Base-by-base conservation (phyloP, 1,284 basidiomycete genomes). In the Cerioporus squamosus region DNA sequence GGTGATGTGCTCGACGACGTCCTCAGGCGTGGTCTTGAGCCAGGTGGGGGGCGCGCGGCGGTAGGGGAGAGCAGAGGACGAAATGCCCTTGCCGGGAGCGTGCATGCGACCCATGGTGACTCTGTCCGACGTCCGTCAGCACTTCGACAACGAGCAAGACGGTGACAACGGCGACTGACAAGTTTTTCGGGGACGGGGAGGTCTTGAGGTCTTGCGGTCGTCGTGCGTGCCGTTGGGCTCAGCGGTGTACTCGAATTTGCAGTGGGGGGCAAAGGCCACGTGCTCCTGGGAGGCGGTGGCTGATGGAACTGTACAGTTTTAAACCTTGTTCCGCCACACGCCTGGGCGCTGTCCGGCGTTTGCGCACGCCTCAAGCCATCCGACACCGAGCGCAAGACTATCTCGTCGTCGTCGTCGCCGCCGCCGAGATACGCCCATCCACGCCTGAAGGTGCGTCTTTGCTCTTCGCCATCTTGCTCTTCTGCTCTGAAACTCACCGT, bases 71-170 rank as follows among this genome's bases (percentile, higher is more conserved):
- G 97, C 96, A 74, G 96, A 98, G 81, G 93, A 94, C 81, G 93
- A 93, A 84, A 97, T 96, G 85, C 94, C 95, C 93, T 98, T 97
- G 82, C 94, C 93, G 79, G 93, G 93, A 87, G 93, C 93, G 86
- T 97, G 94, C 93, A 96, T 94, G 76, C 93, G 91, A 92, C 91
- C 90, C 89, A 92, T 92, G 79, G 68, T 75, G 79, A 68, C 59
- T 79, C 77, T 80, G 43, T 17, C 20, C 23, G 33, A 43, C 38
- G 42, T 48, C 14, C 12, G 42, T 70, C 62, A 69, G 66, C 59
- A 57, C 24, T 39, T 15, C 60, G 49, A 45, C 64, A 55, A 24
- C 26, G 42, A 3, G 22, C 12, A 33, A 31, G 2, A 12, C 23
- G 24, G 45, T 26, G 26, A n/a, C 50, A 44, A 9, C n/a, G 29